A percentile compares a stretch with the other conserved stretches of the same genome.
phyloP scores from a whole-genome alignment of 495 filamentous ascomycete genomes.

The Penicillium cataractarum region DNA sequence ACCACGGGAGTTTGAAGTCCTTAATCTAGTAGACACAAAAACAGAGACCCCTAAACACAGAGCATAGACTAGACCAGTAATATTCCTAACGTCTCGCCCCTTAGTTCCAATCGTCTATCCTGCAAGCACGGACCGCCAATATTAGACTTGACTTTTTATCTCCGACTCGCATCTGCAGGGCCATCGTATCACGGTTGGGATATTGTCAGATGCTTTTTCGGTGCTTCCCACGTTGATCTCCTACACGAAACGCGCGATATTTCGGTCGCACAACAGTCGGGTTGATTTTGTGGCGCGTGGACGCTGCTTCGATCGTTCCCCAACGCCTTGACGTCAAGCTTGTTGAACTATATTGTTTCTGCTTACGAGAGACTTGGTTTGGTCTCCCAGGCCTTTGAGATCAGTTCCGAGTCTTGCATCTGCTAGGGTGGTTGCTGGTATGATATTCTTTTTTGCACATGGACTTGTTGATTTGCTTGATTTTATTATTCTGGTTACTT shows the following conservation, averaged over 20 bases:
- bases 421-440: background rate
- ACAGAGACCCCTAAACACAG: background rate
- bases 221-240: background rate
- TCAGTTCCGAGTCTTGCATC: background rate
- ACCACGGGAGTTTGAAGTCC: too few species aligned
- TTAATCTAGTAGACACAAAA: too few species aligned
- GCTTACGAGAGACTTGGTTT: background rate
- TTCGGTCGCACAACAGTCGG: background rate
- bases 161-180: background rate
- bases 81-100: conserved; percentile 13
- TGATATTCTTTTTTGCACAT: background rate
- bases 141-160: conserved; percentile 14
- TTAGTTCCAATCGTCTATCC: conserved; percentile 22
- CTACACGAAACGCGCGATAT: background rate
- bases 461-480: background rate
- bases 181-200: background rate
- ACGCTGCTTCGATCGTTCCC: background rate
- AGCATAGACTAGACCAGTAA: background rate
- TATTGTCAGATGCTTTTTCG: background rate
- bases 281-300: background rate
- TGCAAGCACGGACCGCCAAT: conserved; percentile 22
- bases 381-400: background rate
- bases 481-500: background rate
- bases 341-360: conserved; percentile 3
- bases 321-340: background rate